Base-by-base conservation (phyloP, 306 rosid species). In the Lathyrus oleraceus region DNA sequence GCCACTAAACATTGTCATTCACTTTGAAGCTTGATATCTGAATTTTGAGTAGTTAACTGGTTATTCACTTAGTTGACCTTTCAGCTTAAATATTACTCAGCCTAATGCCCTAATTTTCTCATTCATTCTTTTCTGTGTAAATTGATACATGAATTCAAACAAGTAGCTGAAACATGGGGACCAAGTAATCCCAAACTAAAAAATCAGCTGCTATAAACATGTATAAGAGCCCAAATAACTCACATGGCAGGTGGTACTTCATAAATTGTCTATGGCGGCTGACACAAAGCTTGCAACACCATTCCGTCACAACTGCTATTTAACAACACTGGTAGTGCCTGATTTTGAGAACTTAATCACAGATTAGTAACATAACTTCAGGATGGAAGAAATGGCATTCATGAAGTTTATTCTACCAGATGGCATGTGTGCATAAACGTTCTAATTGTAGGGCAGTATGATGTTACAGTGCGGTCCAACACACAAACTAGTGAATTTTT, bases 1-100 rank as follows among this genome's bases (percentile, higher is more conserved):
- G 15, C 60, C n/a, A 4, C 8, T 28, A 6, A 15, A 57, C 4
- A 35, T 44, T 44, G 61, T 74, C 12, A 21, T 61, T 58, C 11
- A 30, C 32, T 44, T 57, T 44, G 40, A 30, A 53, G 28, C 32
- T 75, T 45, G 6, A 4, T 51, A 54, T 27, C 30, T 45, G 67
- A 74, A 56, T 47, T 73, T 73, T 64, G 66, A 25, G 38, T 28
- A n/a, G n/a, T n/a, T n/a, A n/a, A n/a, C n/a, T n/a, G 60, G 49
- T 65, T 54, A 52, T 74, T 51, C 56, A 16, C 25, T 49, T 49
- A 16, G 51, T 30, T n/a, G 58, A 48, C 28, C 25, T 51, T 54
- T 65, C 39, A 51, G 30, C 51, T 28, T 54, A 39, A 21, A 27
- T 39, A 47, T 48, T 45, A n/a, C 10, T 36, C 52, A 36, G 19